These are phyloP conservation scores for Guyanaporus albipodus DNA, from an alignment of 768 basidiomycete genomes.

Conservation along the genomic window DNA sequence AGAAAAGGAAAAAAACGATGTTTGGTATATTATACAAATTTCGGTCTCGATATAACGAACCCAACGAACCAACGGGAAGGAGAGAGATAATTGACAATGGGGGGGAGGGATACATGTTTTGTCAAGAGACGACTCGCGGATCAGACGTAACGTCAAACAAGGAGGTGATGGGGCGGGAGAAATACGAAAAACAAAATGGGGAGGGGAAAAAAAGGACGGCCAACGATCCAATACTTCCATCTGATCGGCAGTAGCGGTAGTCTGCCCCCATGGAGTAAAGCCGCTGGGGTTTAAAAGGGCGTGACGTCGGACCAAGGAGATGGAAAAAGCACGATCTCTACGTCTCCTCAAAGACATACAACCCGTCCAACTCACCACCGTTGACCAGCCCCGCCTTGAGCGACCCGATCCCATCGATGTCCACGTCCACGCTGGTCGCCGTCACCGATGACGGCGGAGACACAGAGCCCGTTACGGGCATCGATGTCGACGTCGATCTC, in stretches of 20 bases:
- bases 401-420: conserved; percentile 14
- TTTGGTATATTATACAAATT: conserved; percentile 24
- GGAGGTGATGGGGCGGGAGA: too few relatives aligned
- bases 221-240: too few relatives aligned
- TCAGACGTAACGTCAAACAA: too few relatives aligned
- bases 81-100: too few relatives aligned
- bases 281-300: too few relatives aligned
- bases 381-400: conserved; percentile 28
- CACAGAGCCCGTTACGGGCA: conserved; percentile 7
- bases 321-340: too few relatives aligned
- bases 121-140: conserved; percentile 4
- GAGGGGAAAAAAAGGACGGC: not conserved
- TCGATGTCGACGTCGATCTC: conserved; percentile 4
- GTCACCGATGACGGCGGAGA: conserved; percentile 24
- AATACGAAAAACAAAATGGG: not conserved
- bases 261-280: too few relatives aligned
- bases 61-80: conserved; percentile 6
- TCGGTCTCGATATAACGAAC: conserved; percentile 8
- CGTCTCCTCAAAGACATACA: conserved; percentile 30
- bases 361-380: conserved; percentile 30
- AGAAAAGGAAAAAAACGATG: not conserved
- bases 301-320: too few relatives aligned
- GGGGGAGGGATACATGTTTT: conserved; percentile 11
- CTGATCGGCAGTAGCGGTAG: too few relatives aligned
- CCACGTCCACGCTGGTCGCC: conserved; percentile 16